Conservation (phyloP, 1,284 basidiomycete genomes). For the Irpex rosettiformis region DNA sequence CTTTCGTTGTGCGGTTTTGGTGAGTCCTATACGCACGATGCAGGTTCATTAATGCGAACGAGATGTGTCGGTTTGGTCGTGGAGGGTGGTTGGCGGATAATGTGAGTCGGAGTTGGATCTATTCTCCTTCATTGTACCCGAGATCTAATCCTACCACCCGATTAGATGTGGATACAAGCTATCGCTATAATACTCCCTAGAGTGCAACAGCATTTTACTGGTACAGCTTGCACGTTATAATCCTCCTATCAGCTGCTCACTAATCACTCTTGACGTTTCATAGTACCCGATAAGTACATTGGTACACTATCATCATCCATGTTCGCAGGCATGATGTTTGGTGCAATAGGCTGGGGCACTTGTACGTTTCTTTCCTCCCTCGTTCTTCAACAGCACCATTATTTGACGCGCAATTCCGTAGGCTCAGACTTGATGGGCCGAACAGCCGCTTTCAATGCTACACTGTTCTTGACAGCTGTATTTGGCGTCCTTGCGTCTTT, state of each 20-base stretch:
- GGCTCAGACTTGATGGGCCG: constrained; percentile 83
- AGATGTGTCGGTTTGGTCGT: constrained; percentile 5
- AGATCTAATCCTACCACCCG: constrained; percentile 24
- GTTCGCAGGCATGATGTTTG: constrained; percentile 96
- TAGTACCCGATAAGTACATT: constrained; percentile 72
- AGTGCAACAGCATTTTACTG: constrained; percentile 81
- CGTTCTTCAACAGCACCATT: neutral
- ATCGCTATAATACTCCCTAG: constrained; percentile 90
- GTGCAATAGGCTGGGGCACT: constrained; percentile 89
- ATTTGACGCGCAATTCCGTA: constrained; percentile 10
- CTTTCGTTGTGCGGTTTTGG: constrained; percentile 84
- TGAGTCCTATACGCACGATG: constrained; percentile 35
- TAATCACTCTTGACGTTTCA: too few relatives aligned
- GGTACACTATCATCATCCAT: constrained; percentile 76
- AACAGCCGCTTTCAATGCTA: constrained; percentile 87
- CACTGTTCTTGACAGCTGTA: constrained; percentile 84
- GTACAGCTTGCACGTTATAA: constrained; percentile 37
- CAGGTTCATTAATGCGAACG: constrained; percentile 4
- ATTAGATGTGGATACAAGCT: constrained; percentile 86
- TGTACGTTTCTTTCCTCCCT: constrained; percentile 41
- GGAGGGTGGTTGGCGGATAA: constrained; percentile 85
- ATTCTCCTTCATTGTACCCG: constrained; percentile 6
- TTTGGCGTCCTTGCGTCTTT: constrained; percentile 87
- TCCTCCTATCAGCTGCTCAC: too few relatives aligned
- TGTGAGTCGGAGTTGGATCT: constrained; percentile 53